Evolutionary conservation across 495 filamentous ascomycete genomes (phyloP), one percentile per base, ranked within the genome.

Genomic region (Neurospora sp.): DNA sequence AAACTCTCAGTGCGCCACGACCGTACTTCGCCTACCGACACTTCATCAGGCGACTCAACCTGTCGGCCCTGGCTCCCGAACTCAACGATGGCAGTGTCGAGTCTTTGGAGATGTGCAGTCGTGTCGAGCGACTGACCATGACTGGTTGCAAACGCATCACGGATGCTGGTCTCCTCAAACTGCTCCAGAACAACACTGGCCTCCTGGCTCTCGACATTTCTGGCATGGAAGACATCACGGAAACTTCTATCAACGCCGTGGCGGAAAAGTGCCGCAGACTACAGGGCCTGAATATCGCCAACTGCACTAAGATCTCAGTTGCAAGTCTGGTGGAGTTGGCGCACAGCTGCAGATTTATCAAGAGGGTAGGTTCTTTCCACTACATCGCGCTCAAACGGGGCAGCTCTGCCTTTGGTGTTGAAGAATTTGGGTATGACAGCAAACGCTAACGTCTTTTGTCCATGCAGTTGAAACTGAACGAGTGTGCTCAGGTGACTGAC

Each of bases 171-270:
- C 86, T 99, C 20, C 91, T 89, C 69, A 89, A 91, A 42, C 86
- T 99, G 73, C 85, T 99, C 48, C 86, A 91, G 71, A 90, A 90
- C 70, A 98, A 94, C 78, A 85, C 87, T 44, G 90, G 93, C 76
- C 86, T 99, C 42, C 88, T 97, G 73, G 96, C 96, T 31, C 84
- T 99, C 75, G 96, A 99, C 82, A 89, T 99, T 35, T 97, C 96
- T 1, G 89, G 91, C 27, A 83, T 96, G 78, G 85, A 88, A 38
- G 85, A 89, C 69, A 90, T 98, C 72, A 97, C 96, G 5, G 94
- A 97, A 74, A 84, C 86, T 74, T 94, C 95, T 3, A 88, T 99
- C 79, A 81, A 87, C 68, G 87, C 89, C n/a, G 89, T 98, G 31
- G 90, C 96, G 0, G 87, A 88, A 61, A 91, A 94, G 81, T 98